Evolutionary conservation across 495 filamentous ascomycete species (phyloP), one percentile per base, ranked within the genome.

Genomic region (Aspergillus panamensis): DNA sequence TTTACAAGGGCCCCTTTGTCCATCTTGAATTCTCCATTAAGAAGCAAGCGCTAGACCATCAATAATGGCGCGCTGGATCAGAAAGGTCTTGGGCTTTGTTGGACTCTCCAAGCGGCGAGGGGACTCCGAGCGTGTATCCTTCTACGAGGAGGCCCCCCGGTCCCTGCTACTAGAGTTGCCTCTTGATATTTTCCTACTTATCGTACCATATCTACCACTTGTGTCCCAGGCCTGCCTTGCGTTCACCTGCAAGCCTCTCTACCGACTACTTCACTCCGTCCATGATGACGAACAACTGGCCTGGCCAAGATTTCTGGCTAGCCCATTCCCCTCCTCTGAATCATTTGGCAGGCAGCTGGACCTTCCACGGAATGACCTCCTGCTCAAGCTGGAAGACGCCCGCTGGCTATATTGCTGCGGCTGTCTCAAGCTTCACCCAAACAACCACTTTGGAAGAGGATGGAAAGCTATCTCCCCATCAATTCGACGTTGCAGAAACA

Each of bases 341-440:
- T 14, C 6, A 10, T 40, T 33, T n/a, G 17, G 31, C 1, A 21
- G 8, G 6, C 19, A 21, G 16, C 49, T 43, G 8, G 8, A 32
- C 4, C 29, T 44, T 47, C 39, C 47, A 3, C 29, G 60, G 5
- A 55, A 55, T 17, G 16, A 59, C 8, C 48, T 62, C 9, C 47
- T 62, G 14, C 42, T 52, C 17, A 17, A 48, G 9, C 51, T 59
- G 10, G 35, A 62, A 13, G 47, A 62, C 21, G 16, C n/a, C n/a
- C 39, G 40, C 7, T 62, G 51, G 55, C 31, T 30, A 6, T 62
- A 50, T 29, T 62, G 55, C 37, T 33, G 8, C 1, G 29, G 14
- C 3, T 62, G 55, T 47, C 35, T 55, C 3, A 59, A 59, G 32
- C 9, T 62, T 12, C 60, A 58, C 33, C 60, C 60, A 48, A 21